A percentile compares a stretch with the other conserved stretches of the same genome.
Evolutionary conservation across 2,329 filamentous ascomycete species (phyloP).

Genomic region (Arthroderma sp.): DNA sequence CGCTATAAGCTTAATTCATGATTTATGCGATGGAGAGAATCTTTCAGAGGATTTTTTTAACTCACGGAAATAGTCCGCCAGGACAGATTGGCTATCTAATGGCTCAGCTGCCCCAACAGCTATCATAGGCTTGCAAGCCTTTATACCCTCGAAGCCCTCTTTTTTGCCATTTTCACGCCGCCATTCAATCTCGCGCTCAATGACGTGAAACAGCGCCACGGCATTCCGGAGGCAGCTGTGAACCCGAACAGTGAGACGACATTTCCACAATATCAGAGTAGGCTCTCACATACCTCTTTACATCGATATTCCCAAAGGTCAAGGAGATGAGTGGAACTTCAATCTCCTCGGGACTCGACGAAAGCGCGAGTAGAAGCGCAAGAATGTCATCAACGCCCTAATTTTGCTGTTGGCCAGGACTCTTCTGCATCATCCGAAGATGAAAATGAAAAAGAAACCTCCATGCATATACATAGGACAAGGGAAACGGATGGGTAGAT

Average conservation of each 20-base stretch:
- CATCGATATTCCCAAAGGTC: conserved; percentile 86
- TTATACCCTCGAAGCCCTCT: conserved; percentile 61
- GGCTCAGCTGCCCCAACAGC: conserved; percentile 79
- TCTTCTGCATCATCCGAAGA: too few relatives aligned
- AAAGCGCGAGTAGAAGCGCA: conserved; percentile 74
- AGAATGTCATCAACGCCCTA: conserved; percentile 79
- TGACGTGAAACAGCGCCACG: conserved; percentile 78
- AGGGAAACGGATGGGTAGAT: neutral
- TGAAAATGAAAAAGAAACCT: too few relatives aligned
- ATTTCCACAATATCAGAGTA: neutral
- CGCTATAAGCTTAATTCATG: neutral
- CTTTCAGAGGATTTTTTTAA: conserved; percentile 7
- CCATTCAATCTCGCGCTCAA: conserved; percentile 83
- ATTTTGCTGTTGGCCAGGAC: neutral
- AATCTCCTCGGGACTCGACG: conserved; percentile 67
- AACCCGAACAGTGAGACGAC: neutral
- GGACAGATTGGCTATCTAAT: conserved; percentile 66
- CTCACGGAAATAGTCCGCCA: conserved; percentile 79
- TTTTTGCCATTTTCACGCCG: conserved; percentile 53
- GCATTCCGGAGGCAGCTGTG: conserved; percentile 72
- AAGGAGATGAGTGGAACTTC: conserved; percentile 76
- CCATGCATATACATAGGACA: neutral
- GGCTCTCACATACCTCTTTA: conserved; percentile 50
- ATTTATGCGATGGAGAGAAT: neutral
- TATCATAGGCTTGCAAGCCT: conserved; percentile 63